Conservation (phyloP, 192 early-diverging fungal genomes). For the Podila epigama region DNA sequence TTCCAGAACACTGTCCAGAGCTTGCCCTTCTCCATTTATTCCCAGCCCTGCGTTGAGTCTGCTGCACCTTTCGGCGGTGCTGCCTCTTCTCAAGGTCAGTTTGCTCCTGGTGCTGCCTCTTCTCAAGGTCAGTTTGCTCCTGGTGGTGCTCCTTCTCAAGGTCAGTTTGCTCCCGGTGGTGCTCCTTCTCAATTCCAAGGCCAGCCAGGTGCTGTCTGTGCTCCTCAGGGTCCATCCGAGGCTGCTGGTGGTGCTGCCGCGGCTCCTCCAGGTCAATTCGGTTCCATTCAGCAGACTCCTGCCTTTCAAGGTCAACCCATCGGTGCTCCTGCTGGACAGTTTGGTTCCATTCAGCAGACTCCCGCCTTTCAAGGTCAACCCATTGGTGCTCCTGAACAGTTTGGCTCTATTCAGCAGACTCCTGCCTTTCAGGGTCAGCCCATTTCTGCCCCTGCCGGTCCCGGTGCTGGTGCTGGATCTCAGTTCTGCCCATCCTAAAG, state of each 20-base stretch:
- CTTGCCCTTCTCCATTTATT: slow-evolving; percentile 24
- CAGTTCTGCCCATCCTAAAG: no score
- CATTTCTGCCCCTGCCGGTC: not conserved
- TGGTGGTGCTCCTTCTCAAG: not conserved
- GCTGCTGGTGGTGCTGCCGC: not conserved
- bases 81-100: not conserved
- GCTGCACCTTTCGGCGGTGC: not conserved
- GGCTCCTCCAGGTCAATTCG: not conserved
- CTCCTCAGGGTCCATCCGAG: no score
- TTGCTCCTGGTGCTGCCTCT: not conserved
- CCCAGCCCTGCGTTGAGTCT: slow-evolving; percentile 10
- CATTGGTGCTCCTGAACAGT: not conserved
- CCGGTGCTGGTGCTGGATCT: no score
- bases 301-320: not conserved
- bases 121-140: not conserved
- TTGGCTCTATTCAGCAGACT: not conserved
- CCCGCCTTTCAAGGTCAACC: not conserved
- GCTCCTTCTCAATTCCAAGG: no score
- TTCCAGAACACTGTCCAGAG: slow-evolving; percentile 33
- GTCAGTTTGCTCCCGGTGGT: not conserved
- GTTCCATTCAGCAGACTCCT: not conserved
- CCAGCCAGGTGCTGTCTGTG: no score
- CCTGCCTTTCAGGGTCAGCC: not conserved
- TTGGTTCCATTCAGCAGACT: not conserved
- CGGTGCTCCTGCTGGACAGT: not conserved